Evolutionary conservation across 176 grass and related monocot genomes (phyloP).

Genomic region (Carex scoparia): DNA sequence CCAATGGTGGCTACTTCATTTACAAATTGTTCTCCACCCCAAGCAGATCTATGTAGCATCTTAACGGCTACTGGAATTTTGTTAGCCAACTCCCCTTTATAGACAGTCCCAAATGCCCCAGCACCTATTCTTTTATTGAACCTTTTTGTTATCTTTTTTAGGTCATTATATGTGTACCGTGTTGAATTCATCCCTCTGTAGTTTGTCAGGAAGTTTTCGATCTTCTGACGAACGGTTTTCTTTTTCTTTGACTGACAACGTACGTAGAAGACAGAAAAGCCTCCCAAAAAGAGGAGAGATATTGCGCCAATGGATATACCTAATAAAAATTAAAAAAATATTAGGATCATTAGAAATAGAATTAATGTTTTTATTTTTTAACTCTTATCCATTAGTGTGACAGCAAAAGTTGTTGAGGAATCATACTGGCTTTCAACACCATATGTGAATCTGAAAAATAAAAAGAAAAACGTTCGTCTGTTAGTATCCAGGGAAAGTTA

Average conservation of each 20-base stretch:
- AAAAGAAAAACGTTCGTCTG: too few relatives aligned
- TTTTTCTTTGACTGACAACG: background rate
- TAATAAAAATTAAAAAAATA: too few relatives aligned
- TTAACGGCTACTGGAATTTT: constrained; percentile 33
- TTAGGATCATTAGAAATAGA: too few relatives aligned
- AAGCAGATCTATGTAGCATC: constrained; percentile 28
- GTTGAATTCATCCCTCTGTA: constrained; percentile 30
- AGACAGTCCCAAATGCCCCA: constrained; percentile 16
- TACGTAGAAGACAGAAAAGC: background rate
- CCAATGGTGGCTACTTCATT: constrained; percentile 38
- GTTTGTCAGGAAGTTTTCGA: constrained; percentile 29
- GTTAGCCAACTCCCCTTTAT: too few relatives aligned
- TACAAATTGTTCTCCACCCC: constrained; percentile 34
- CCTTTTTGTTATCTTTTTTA: constrained; percentile 43
- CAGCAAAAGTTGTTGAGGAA: too few relatives aligned
- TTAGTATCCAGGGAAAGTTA: too few relatives aligned
- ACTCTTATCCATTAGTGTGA: too few relatives aligned
- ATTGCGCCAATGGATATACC: too few relatives aligned
- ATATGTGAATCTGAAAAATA: too few relatives aligned
- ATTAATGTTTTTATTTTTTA: too few relatives aligned
- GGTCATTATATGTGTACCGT: constrained; percentile 39
- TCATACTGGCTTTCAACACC: too few relatives aligned
- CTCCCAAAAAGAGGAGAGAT: too few relatives aligned
- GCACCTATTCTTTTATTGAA: constrained; percentile 45
- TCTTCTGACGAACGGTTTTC: constrained; percentile 7